These are phyloP conservation scores for Xerocomus nothofagi DNA, from an alignment of 1,284 basidiomycete species.

Conservation along the genomic window DNA sequence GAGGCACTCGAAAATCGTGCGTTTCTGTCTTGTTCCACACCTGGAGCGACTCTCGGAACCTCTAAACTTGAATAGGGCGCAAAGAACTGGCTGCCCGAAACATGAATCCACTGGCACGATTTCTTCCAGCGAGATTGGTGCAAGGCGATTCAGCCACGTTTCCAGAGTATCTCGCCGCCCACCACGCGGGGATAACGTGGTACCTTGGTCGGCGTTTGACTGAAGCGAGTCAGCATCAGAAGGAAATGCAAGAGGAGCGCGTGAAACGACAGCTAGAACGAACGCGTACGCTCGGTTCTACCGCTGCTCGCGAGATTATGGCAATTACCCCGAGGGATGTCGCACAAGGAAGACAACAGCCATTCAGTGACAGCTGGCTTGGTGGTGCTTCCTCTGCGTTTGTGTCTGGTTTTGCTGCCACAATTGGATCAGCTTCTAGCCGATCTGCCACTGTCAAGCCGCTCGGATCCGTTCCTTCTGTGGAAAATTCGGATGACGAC, in stretches of 20 bases:
- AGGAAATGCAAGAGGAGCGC: conserved; percentile 87
- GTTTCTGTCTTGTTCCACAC: conserved; percentile 30
- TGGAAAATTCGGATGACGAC: conserved; percentile 56
- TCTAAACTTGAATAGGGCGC: conserved; percentile 49
- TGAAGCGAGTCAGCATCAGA: conserved; percentile 74
- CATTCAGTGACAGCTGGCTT: conserved; percentile 55
- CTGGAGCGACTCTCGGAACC: conserved; percentile 8
- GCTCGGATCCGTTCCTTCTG: conserved; percentile 29
- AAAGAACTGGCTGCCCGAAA: conserved; percentile 60
- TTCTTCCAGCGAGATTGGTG: conserved; percentile 65
- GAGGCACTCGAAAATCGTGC: conserved; percentile 82
- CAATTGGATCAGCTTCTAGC: conserved; percentile 52
- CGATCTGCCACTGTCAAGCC: conserved; percentile 29
- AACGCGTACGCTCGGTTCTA: conserved; percentile 75
- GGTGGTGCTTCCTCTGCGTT: conserved; percentile 59
- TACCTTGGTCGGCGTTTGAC: conserved; percentile 79
- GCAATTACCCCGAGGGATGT: conserved; percentile 37
- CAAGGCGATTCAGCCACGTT: conserved; percentile 57
- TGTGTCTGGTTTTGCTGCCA: conserved; percentile 60
- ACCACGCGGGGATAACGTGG: conserved; percentile 83
- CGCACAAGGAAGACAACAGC: conserved; percentile 25
- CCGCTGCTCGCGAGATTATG: conserved; percentile 57
- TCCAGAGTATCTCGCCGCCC: conserved; percentile 75
- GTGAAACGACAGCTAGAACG: conserved; percentile 80
- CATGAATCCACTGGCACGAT: conserved; percentile 58